Conservation (phyloP, 2,329 filamentous ascomycete genomes). For the Aureobasidium lini region DNA sequence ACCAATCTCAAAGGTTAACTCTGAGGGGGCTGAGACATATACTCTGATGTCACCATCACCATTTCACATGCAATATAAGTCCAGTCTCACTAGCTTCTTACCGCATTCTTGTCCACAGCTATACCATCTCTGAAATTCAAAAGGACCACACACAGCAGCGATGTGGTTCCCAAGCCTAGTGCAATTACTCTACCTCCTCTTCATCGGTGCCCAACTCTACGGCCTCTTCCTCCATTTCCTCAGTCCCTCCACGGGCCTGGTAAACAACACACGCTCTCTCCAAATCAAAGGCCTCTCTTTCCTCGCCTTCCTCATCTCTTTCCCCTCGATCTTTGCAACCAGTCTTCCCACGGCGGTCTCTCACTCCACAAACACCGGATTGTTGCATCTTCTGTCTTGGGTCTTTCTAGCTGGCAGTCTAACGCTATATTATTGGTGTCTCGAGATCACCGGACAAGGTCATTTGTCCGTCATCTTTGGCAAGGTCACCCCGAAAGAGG, state of each 20-base stretch:
- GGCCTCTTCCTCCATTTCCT: slow-evolving; percentile 11
- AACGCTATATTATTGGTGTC: background rate
- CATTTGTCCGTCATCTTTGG: slow-evolving; percentile 9
- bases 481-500: background rate
- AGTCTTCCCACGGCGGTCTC: background rate
- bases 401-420: background rate
- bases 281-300: background rate
- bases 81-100: background rate
- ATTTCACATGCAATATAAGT: background rate
- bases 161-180: slow-evolving; percentile 8
- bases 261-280: background rate
- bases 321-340: slow-evolving; percentile 5
- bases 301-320: background rate
- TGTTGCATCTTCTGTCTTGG: background rate
- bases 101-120: too few relatives aligned
- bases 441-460: background rate
- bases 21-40: background rate
- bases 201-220: slow-evolving; percentile 8
- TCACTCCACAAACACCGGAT: background rate
- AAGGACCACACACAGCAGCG: too few relatives aligned
- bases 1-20: background rate
- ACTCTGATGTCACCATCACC: slow-evolving; percentile 3
- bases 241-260: background rate
- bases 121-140: too few relatives aligned
- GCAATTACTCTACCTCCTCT: slow-evolving; percentile 11